phyloP scores from a whole-genome alignment of 1,284 basidiomycete species.

The Moniliophthora roreri region DNA sequence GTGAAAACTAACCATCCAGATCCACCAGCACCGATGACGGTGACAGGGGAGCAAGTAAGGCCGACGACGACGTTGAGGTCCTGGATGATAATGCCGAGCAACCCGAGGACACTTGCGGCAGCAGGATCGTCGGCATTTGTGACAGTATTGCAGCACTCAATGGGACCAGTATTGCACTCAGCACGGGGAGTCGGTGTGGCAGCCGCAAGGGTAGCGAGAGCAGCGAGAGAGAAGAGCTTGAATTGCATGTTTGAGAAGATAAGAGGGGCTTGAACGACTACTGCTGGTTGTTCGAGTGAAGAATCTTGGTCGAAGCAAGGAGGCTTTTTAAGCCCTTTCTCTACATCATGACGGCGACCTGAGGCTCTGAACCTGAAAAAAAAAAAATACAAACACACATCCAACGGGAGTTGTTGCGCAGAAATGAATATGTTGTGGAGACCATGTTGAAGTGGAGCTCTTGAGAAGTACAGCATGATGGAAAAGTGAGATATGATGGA shows the following conservation, averaged over 20 bases:
- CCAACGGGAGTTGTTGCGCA: background rate
- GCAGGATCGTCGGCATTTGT: constrained; percentile 4
- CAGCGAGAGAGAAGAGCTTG: constrained; percentile 8
- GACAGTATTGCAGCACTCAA: constrained; percentile 25
- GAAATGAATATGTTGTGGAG: too few species aligned
- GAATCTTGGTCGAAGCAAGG: background rate
- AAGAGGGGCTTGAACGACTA: constrained; percentile 5
- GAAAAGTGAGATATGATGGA: too few species aligned
- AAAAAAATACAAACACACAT: too few species aligned
- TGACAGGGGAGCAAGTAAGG: constrained; percentile 21
- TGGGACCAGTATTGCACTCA: constrained; percentile 8
- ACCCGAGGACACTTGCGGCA: constrained; percentile 19
- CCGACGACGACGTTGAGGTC: constrained; percentile 17
- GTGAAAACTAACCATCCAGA: too few species aligned
- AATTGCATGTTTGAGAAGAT: constrained; percentile 6
- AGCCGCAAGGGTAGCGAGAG: constrained; percentile 17
- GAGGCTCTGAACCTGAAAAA: too few species aligned
- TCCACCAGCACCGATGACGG: constrained; percentile 13
- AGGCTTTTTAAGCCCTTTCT: constrained; percentile 5
- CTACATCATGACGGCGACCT: too few species aligned
- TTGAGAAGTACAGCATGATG: too few species aligned
- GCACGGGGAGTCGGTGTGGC: constrained; percentile 9
- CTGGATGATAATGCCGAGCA: constrained; percentile 20
- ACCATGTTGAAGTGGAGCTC: too few species aligned
- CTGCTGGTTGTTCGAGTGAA: constrained; percentile 10